These are phyloP conservation scores for Solanum verrucosum DNA, from an alignment of 257 asterid species.

Conservation along the genomic window DNA sequence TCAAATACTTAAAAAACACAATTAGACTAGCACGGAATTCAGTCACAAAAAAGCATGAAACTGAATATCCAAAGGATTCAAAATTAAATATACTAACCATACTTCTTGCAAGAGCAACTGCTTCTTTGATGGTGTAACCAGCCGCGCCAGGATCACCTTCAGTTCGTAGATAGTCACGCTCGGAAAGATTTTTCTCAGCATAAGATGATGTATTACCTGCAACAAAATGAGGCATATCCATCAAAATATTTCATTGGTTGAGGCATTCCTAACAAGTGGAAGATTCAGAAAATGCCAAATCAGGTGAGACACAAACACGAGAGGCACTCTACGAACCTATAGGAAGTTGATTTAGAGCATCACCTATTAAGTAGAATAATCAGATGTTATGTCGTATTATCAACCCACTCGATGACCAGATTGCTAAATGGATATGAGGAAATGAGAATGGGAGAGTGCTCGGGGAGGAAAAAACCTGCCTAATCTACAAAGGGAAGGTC, in stretches of 20 bases:
- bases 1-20: not conserved
- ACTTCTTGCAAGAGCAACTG: conserved; percentile 75
- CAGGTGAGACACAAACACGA: not conserved
- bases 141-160: conserved; percentile 97
- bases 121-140: conserved; percentile 92
- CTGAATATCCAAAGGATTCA: not conserved
- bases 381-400: not conserved
- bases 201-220: conserved; percentile 34
- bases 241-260: not conserved
- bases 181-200: conserved; percentile 38
- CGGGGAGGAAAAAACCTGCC: not conserved
- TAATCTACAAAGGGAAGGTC: not conserved
- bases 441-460: not conserved
- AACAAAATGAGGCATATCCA: conserved; percentile 6
- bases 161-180: conserved; percentile 84
- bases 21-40: not conserved
- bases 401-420: not conserved
- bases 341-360: not conserved
- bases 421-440: not conserved
- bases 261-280: not conserved
- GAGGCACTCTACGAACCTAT: not conserved
- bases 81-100: conserved; percentile 47
- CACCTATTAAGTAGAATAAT: not conserved
- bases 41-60: conserved; percentile 4
- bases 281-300: not conserved